Base-by-base conservation (phyloP, 164 flowering plant genomes). In the Nymphaea colorata region DNA sequence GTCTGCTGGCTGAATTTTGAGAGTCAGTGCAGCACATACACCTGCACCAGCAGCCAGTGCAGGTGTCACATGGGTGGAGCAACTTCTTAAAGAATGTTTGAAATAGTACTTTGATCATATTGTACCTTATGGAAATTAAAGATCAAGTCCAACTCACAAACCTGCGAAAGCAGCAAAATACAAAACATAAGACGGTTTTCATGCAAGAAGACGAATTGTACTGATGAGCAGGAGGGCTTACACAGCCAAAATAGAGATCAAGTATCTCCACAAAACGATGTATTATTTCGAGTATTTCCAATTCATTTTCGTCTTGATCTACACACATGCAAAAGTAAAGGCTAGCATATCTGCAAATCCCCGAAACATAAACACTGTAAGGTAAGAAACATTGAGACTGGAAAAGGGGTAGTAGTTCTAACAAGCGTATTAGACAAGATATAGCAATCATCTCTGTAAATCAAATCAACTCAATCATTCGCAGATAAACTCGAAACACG, bases 321-420 rank as follows among this genome's bases (percentile, higher is more conserved):
- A 90, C 80, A 75, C 96, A 86, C 91, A 90, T 90, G 77, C 96
- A 90, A 82, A 88, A 90, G 70, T 90, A 90, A 16, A 90, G 83
- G 76, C 92, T 88, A 42, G 94, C 91, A 74, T 85, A 85, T 79
- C 91, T 84, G 85, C 72, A 65, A 3, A 17, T 8, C 12, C 8
- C 57, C 8, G 0, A 51, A 3, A 8, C 3, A 51, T 3, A 8
- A 10, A 15, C 3, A 5, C 14, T 51, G 57, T 51, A 15, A 51
- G 57, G 57, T 8, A 25, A 25, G 36, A 25, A 25, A 25, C 0
- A 8, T 8, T 5, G 10, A 15, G 12, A 51, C 8, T 15, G 15
- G 15, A 7, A 25, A 25, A 25, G 1, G 36, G 36, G 36, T 25
- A 25, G 36, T 25, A 8, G 53, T 45, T 45, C 3, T 5, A 51